Percentiles rank a stretch among this genome's conserved stretches.
These are phyloP conservation scores for Debaryomyces sp. DNA, from an alignment of 1,139 yeast species.

Conservation along the genomic window DNA sequence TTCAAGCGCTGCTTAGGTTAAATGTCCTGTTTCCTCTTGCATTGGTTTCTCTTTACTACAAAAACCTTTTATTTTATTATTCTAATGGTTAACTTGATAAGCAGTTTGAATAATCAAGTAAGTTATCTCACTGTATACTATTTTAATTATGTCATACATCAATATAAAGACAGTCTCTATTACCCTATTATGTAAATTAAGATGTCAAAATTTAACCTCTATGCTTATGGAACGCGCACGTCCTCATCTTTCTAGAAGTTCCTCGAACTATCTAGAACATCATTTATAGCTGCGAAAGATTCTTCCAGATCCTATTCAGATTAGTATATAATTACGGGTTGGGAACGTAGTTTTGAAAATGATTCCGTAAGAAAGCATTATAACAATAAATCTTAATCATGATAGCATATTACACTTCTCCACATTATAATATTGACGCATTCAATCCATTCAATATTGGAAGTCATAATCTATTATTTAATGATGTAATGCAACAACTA, in stretches of 20 bases:
- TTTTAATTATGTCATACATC: slow-evolving; percentile 6
- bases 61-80: slow-evolving; percentile 3
- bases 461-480: not conserved
- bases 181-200: not conserved
- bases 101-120: slow-evolving; percentile 4
- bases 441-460: not conserved
- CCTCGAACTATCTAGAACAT: slow-evolving; percentile 3
- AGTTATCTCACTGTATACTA: slow-evolving; percentile 7
- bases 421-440: not conserved
- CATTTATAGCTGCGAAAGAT: slow-evolving; percentile 3
- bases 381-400: not conserved
- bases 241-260: not conserved
- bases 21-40: slow-evolving; percentile 5
- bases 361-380: not conserved
- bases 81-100: slow-evolving; percentile 5
- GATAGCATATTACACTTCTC: not conserved
- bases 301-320: not conserved
- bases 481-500: not conserved
- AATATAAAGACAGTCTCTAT: not conserved
- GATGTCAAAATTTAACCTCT: not conserved
- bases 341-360: not conserved
- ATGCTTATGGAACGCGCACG: not conserved
- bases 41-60: slow-evolving; percentile 7
- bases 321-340: not conserved
- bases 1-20: slow-evolving; percentile 26